A percentile compares a stretch with the other conserved stretches of the same genome.
Evolutionary conservation across 2,329 filamentous ascomycete species (phyloP).

Genomic region (Tolypocladium guangdongense): DNA sequence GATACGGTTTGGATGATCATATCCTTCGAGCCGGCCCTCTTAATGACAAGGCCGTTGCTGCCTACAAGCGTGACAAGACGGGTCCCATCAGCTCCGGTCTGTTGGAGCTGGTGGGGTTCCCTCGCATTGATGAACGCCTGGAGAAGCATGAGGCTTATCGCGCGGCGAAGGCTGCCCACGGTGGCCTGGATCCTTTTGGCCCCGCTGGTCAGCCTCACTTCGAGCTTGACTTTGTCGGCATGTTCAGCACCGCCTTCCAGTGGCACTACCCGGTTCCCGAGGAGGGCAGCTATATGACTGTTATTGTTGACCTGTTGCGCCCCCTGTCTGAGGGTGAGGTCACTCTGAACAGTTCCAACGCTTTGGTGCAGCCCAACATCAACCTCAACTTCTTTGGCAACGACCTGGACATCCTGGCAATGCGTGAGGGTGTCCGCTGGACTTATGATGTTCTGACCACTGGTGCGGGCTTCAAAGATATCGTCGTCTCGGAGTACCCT

Average conservation of each 20-base stretch:
- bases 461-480: conserved; percentile 45
- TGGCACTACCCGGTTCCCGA: conserved; percentile 32
- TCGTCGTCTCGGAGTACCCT: conserved; percentile 43
- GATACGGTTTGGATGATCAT: conserved; percentile 27
- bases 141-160: conserved; percentile 36
- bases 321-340: conserved; percentile 40
- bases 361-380: conserved; percentile 46
- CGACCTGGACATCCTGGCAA: conserved; percentile 44
- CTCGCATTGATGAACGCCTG: conserved; percentile 43
- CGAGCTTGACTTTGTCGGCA: conserved; percentile 49
- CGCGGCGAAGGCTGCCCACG: conserved; percentile 27
- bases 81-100: conserved; percentile 30
- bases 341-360: conserved; percentile 42
- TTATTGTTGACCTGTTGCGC: conserved; percentile 38
- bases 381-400: conserved; percentile 48
- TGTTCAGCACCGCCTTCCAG: conserved; percentile 41
- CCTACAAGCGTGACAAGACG: conserved; percentile 25
- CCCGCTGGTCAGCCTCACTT: conserved; percentile 49
- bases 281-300: conserved; percentile 40
- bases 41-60: conserved; percentile 20
- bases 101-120: conserved; percentile 43
- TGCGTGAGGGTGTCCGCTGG: conserved; percentile 47
- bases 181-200: conserved; percentile 40
- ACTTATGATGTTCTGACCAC: conserved; percentile 45
- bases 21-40: conserved; percentile 25